phyloP scores from a whole-genome alignment of 345 rosid species.

The Hibiscus tridactylites region DNA sequence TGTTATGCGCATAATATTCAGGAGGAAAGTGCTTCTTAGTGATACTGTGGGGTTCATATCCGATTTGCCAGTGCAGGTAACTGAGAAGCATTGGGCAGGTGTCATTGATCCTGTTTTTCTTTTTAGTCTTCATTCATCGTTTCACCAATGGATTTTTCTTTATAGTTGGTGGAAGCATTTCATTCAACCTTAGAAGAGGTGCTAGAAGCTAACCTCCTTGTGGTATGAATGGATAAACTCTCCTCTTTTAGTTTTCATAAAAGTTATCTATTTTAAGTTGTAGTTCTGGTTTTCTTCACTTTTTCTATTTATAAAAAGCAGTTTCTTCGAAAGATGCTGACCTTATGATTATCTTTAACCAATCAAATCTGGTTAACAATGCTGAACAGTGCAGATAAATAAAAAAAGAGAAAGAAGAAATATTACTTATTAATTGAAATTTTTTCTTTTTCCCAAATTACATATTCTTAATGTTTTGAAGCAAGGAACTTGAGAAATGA shows the following conservation, averaged over 20 bases:
- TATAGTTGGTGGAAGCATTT: conserved; percentile 84
- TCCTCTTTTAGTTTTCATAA: no score
- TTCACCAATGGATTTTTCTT: conserved; percentile 6
- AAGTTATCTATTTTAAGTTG: not conserved
- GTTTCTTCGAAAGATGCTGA: not conserved
- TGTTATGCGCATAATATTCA: conserved; percentile 19
- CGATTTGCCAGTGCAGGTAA: conserved; percentile 89
- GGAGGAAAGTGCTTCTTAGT: conserved; percentile 77
- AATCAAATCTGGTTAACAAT: not conserved
- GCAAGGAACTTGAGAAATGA: not conserved
- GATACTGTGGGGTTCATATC: conserved; percentile 98
- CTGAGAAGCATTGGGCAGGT: not conserved
- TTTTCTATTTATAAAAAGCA: not conserved
- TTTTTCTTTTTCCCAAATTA: no score
- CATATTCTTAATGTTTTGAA: not conserved
- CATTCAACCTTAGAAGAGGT: conserved; percentile 93
- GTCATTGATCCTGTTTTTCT: not conserved
- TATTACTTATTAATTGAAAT: not conserved
- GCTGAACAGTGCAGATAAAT: not conserved
- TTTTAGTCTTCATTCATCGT: not conserved
- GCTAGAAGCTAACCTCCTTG: conserved; percentile 83
- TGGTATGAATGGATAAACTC: conserved; percentile 37
- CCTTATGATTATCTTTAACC: not conserved
- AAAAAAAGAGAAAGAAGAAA: not conserved
- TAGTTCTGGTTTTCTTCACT: not conserved